These are phyloP conservation scores for Corylus heterophylla DNA, from an alignment of 306 rosid genomes.

Conservation along the genomic window DNA sequence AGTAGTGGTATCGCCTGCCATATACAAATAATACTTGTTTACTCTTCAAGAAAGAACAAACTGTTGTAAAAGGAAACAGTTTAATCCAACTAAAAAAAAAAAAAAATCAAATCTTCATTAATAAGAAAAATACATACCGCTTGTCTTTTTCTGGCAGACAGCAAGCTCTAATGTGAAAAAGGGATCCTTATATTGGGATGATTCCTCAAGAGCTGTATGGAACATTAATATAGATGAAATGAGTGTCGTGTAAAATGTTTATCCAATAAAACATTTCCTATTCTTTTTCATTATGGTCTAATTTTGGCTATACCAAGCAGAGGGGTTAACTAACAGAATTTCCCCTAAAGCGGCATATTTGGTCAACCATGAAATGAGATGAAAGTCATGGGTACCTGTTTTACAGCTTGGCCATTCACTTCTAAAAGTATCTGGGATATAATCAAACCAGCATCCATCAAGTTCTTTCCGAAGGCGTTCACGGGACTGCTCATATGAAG, in stretches of 20 bases:
- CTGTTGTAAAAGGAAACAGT: neutral
- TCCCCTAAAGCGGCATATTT: neutral
- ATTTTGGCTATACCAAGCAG: conserved; percentile 19
- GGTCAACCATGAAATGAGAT: neutral
- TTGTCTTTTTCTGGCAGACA: conserved; percentile 39
- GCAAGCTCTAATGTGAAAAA: conserved; percentile 57
- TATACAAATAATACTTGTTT: conserved; percentile 24
- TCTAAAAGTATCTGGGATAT: conserved; percentile 61
- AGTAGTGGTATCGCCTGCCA: conserved; percentile 55
- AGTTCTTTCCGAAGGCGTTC: conserved; percentile 58
- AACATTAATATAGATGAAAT: conserved; percentile 25
- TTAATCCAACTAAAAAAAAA: conserved; percentile 14
- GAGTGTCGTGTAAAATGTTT: neutral
- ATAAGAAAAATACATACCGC: conserved; percentile 40
- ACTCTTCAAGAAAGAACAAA: conserved; percentile 9
- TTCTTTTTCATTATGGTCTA: neutral
- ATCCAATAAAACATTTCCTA: conserved; percentile 3
- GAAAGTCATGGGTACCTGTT: conserved; percentile 46
- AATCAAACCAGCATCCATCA: conserved; percentile 82
- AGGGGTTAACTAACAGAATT: conserved; percentile 14
- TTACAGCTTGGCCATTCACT: conserved; percentile 67
- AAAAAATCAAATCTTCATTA: conserved; percentile 7
- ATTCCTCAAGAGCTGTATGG: conserved; percentile 64
- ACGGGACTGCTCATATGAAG: conserved; percentile 59
- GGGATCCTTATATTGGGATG: conserved; percentile 71